Evolutionary conservation across 1,139 yeast genomes (phyloP).

Genomic region (Insectozyma bohioensis): DNA sequence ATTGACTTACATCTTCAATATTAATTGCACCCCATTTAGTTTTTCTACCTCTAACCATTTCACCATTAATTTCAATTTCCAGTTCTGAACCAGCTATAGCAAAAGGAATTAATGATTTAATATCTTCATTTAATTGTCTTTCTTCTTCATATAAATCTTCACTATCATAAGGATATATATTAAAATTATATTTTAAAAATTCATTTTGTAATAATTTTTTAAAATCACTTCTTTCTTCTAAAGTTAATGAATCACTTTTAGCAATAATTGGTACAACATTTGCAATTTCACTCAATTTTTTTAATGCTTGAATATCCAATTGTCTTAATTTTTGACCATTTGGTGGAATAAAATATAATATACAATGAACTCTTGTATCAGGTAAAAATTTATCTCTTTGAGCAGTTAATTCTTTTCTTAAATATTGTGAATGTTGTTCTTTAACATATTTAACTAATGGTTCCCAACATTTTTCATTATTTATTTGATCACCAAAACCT

Average conservation of each 20-base stretch:
- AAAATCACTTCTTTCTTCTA: slow-evolving; percentile 78
- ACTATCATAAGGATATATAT: slow-evolving; percentile 83
- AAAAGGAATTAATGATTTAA: slow-evolving; percentile 83
- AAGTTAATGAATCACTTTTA: slow-evolving; percentile 73
- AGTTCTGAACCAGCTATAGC: slow-evolving; percentile 94
- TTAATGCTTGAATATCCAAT: slow-evolving; percentile 80
- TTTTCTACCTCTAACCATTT: slow-evolving; percentile 82
- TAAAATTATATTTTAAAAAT: slow-evolving; percentile 69
- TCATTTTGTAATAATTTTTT: slow-evolving; percentile 77
- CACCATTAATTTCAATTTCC: slow-evolving; percentile 60
- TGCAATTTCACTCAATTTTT: slow-evolving; percentile 83
- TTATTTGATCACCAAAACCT: slow-evolving; percentile 95
- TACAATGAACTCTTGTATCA: slow-evolving; percentile 95
- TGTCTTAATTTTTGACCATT: slow-evolving; percentile 78
- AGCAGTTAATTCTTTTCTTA: slow-evolving; percentile 95
- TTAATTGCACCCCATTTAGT: slow-evolving; percentile 92
- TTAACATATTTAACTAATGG: slow-evolving; percentile 93
- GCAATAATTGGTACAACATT: slow-evolving; percentile 96
- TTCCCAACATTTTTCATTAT: slow-evolving; percentile 96
- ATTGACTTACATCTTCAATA: slow-evolving; percentile 90
- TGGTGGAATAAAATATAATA: slow-evolving; percentile 88
- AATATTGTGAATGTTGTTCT: slow-evolving; percentile 91
- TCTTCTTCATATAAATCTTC: slow-evolving; percentile 78
- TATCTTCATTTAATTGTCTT: slow-evolving; percentile 72
- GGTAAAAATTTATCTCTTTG: slow-evolving; percentile 81